phyloP scores from a whole-genome alignment of 2,329 filamentous ascomycete species.

The Pseudocercospora vitis region DNA sequence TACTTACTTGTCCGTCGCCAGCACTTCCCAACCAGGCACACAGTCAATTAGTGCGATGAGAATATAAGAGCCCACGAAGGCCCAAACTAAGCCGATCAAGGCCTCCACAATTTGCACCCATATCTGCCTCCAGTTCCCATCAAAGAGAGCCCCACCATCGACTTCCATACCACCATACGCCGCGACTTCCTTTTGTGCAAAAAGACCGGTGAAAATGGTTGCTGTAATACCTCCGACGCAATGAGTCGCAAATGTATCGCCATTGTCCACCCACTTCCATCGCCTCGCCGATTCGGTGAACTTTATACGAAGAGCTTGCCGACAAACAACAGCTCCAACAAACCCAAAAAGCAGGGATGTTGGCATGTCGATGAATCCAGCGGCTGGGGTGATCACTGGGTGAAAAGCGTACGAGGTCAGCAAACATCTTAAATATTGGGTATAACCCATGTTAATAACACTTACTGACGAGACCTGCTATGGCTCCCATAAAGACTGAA shows the following conservation, averaged over 20 bases:
- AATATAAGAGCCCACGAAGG: conserved; percentile 50
- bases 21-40: conserved; percentile 53
- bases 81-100: conserved; percentile 53
- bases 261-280: conserved; percentile 56
- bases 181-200: conserved; percentile 53
- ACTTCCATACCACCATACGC: conserved; percentile 55
- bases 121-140: conserved; percentile 53
- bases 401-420: no score
- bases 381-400: conserved; percentile 52
- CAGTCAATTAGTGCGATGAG: conserved; percentile 55
- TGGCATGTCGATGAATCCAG: conserved; percentile 52
- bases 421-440: no score
- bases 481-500: conserved; percentile 54
- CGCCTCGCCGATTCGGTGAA: conserved; percentile 50
- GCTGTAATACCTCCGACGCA: conserved; percentile 54
- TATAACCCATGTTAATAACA: no score
- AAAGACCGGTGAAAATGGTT: conserved; percentile 53
- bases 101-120: conserved; percentile 55
- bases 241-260: conserved; percentile 57
- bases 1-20: conserved; percentile 55
- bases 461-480: conserved; percentile 54
- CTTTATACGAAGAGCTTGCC: conserved; percentile 56
- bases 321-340: conserved; percentile 48
- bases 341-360: conserved; percentile 53
- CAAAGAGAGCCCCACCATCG: conserved; percentile 54